Conservation (phyloP, 73 alveolate genomes). For the Paramecium octaurelia region DNA sequence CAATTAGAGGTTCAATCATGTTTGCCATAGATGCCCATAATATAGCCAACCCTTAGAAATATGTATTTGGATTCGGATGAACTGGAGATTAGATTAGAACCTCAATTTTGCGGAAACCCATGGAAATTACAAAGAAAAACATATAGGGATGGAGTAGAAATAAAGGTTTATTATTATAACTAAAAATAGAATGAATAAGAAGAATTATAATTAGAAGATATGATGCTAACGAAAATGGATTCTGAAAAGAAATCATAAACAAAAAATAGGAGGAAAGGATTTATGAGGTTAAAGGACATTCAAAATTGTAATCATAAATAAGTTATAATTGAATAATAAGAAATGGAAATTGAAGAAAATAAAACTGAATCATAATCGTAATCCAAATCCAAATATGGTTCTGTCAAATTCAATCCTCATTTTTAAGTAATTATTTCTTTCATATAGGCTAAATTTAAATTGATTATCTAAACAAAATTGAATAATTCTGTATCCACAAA, state of each 20-base stretch:
- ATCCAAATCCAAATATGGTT: neutral
- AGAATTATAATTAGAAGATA: neutral
- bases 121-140: conserved; percentile 39
- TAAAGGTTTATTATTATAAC: neutral
- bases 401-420: neutral
- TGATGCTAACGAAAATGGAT: conserved; percentile 10
- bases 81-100: neutral
- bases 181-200: neutral
- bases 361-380: neutral
- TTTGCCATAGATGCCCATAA: neutral
- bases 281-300: conserved; percentile 11
- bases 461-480: neutral
- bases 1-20: neutral
- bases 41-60: neutral
- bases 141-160: conserved; percentile 8
- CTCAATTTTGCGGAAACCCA: conserved; percentile 41
- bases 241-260: neutral
- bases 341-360: conserved; percentile 9
- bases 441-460: conserved; percentile 27
- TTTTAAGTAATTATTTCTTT: neutral
- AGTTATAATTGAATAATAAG: neutral
- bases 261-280: conserved; percentile 43
- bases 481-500: conserved; percentile 37
- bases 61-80: conserved; percentile 8
- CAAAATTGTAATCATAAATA: conserved; percentile 11